Evolutionary conservation across 768 basidiomycete genomes (phyloP).

Genomic region (Amanita exitialis): DNA sequence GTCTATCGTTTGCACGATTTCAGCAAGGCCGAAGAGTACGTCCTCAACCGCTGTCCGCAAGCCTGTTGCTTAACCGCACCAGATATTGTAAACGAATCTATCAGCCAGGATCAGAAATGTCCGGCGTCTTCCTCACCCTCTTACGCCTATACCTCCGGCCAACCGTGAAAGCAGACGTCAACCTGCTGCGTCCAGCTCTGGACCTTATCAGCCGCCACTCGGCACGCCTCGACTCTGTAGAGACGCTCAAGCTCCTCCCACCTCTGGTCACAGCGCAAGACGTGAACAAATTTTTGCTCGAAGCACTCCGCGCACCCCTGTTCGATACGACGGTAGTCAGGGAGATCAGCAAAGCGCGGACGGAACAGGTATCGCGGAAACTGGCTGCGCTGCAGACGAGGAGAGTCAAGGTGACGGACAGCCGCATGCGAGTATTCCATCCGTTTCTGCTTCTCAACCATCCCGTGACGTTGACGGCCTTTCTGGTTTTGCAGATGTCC

Average conservation of each 20-base stretch:
- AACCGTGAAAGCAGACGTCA: constrained; percentile 33
- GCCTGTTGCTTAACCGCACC: background rate
- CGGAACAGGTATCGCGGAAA: constrained; percentile 64
- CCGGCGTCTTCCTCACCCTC: constrained; percentile 71
- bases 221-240: constrained; percentile 68
- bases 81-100: constrained; percentile 91
- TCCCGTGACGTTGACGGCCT: background rate
- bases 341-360: constrained; percentile 61
- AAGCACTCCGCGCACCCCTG: constrained; percentile 53
- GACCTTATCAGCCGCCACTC: constrained; percentile 83
- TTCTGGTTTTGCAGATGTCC: constrained; percentile 56
- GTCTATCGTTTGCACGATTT: constrained; percentile 82
- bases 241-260: constrained; percentile 80
- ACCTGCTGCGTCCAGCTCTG: constrained; percentile 73
- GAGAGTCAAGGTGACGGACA: constrained; percentile 85
- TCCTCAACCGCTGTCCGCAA: constrained; percentile 2
- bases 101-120: constrained; percentile 41
- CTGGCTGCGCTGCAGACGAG: constrained; percentile 71
- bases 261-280: constrained; percentile 82
- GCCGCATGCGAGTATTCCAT: constrained; percentile 80
- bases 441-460: constrained; percentile 5
- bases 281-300: constrained; percentile 67
- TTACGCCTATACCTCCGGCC: constrained; percentile 85
- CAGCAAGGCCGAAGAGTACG: constrained; percentile 72
- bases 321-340: constrained; percentile 64